Conservation (phyloP, 2,329 filamentous ascomycete genomes). For the Byssoonygena ceratinophila region DNA sequence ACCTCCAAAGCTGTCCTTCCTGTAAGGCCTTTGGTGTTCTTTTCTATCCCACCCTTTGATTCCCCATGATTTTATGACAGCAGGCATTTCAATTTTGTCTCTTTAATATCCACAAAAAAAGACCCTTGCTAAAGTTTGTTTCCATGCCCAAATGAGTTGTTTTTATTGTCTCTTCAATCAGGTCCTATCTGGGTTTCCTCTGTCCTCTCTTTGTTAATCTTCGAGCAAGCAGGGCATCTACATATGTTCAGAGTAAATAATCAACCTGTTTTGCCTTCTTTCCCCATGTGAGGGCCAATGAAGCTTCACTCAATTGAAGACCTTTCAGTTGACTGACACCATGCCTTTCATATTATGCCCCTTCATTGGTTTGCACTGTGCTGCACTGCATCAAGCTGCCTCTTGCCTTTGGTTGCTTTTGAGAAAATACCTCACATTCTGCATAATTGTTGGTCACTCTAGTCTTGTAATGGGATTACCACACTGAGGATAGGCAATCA, state of each 20-base stretch:
- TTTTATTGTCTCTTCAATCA: neutral
- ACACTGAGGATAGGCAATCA: conserved; percentile 5
- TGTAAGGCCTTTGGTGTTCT: neutral
- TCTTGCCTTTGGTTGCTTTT: neutral
- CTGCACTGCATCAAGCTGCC: neutral
- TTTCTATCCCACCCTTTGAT: neutral
- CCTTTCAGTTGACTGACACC: neutral
- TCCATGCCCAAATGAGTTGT: neutral
- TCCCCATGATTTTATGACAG: conserved; percentile 9
- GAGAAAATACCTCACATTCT: neutral
- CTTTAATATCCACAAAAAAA: neutral
- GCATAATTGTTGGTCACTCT: conserved; percentile 1
- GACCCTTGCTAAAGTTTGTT: neutral
- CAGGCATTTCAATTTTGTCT: neutral
- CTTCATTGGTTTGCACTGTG: neutral
- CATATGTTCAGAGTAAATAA: conserved; percentile 12
- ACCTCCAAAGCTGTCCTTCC: neutral
- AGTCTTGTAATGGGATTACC: neutral
- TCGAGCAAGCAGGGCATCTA: conserved; percentile 1
- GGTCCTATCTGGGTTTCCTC: neutral
- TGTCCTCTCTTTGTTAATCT: conserved; percentile 5
- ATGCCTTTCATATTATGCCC: neutral
- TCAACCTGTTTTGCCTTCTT: neutral
- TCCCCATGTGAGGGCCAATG: too few relatives aligned
- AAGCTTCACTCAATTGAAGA: too few relatives aligned